Evolutionary conservation across 495 filamentous ascomycete genomes (phyloP), one percentile per base, ranked within the genome.

Genomic region (Hypoxylon intermedium): DNA sequence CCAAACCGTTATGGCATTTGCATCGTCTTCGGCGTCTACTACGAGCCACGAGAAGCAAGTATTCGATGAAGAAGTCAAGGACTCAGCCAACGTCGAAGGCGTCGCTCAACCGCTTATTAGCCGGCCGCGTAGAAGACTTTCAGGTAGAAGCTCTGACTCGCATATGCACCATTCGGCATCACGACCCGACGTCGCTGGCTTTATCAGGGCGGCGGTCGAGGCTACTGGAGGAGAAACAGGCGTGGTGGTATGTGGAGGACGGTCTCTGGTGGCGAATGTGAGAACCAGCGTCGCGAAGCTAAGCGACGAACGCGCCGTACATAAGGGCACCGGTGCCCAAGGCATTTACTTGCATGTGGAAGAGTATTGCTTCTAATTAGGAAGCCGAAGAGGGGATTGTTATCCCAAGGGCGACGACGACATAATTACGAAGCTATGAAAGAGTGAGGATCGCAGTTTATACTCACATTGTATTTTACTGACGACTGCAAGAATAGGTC

Each of bases 261-360:
- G 74, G 19, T 85, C 85, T 0, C 64, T 96, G 49, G 83, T 85
- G 3, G 79, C 85, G 23, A 79, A 82, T 49, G 84, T 89, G 1
- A 79, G 91, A 33, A 84, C 82, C 23, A 85, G 78, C 44, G 88
- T 90, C 1, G 89, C 87, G 0, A 79, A 74, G 12, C 65, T 96
- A 41, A 89, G 89, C 58, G 89, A 97, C 73, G 93, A 96, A 72
- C 75, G 93, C 46, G 92, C 89, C 0, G 89, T 96, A 30, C 91
- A 96, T 63, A 96, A 96, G 67, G 92, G 92, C 6, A 94, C 89
- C 0, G 92, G 90, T 1, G 92, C 92, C 7, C 90, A 94, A 69
- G 92, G 92, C 12, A 81, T 83, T 23, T 73, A 77, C 61, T 56
- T 82, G 47, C 72, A 77, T 63, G 79, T 77, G 2, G 80, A 83